These are phyloP conservation scores for Brassica balearica DNA, from an alignment of 441 rosid species.

Conservation along the genomic window DNA sequence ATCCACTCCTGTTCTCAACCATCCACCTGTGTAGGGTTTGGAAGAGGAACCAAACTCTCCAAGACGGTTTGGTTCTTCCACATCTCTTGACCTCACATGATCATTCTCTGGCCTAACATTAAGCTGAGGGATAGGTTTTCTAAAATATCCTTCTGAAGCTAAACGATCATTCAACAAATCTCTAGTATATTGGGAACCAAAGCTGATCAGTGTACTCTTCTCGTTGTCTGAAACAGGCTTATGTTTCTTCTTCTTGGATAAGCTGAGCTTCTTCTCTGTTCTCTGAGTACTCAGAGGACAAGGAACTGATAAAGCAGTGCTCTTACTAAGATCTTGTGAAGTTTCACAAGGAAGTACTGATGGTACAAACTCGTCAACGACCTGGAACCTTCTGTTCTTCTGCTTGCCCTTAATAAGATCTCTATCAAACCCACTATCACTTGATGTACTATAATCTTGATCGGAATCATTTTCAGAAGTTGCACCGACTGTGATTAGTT, in stretches of 20 bases:
- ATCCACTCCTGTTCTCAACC: conserved; percentile 45
- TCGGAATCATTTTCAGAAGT: conserved; percentile 54
- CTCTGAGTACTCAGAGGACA: conserved; percentile 47
- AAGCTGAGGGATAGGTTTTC: conserved; percentile 41
- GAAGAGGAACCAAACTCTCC: conserved; percentile 51
- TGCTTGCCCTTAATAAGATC: conserved; percentile 52
- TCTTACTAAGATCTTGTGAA: conserved; percentile 36
- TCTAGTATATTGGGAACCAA: conserved; percentile 45
- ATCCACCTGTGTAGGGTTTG: conserved; percentile 47
- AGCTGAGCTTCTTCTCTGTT: conserved; percentile 51
- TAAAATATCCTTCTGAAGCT: conserved; percentile 50
- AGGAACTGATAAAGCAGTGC: conserved; percentile 37
- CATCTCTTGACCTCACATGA: conserved; percentile 49
- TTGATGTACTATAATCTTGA: conserved; percentile 42
- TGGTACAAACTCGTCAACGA: conserved; percentile 45
- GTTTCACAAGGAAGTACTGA: too few species aligned
- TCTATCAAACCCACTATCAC: conserved; percentile 52
- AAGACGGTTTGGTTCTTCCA: conserved; percentile 43
- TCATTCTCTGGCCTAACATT: conserved; percentile 45
- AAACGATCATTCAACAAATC: conserved; percentile 55
- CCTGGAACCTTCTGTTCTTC: conserved; percentile 54
- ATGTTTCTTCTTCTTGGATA: conserved; percentile 61
- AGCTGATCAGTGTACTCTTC: conserved; percentile 47
- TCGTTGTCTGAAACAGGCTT: conserved; percentile 46
- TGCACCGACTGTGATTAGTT: conserved; percentile 43